Conservation (phyloP, 1,284 basidiomycete genomes). For the Pulveroboletus ridleyi region DNA sequence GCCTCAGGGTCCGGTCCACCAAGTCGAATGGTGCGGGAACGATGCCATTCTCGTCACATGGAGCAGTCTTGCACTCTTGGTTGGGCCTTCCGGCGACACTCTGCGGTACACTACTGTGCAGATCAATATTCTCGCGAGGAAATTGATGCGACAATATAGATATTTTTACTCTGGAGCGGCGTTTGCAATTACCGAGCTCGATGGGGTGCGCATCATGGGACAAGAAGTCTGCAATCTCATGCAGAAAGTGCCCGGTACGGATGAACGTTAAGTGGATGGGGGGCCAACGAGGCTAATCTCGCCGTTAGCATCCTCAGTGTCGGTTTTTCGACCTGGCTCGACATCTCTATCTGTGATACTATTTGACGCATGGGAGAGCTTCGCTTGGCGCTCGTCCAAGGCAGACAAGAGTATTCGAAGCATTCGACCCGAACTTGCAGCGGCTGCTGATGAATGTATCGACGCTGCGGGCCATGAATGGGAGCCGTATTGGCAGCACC, state of each 20-base stretch:
- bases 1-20: slow-evolving; percentile 60
- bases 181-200: slow-evolving; percentile 84
- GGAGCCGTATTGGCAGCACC: slow-evolving; percentile 90
- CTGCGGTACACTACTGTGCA: slow-evolving; percentile 64
- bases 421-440: slow-evolving; percentile 86
- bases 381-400: slow-evolving; percentile 83
- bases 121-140: not conserved
- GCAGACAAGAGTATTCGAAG: slow-evolving; percentile 93
- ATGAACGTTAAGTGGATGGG: not conserved
- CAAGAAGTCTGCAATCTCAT: slow-evolving; percentile 88
- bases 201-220: slow-evolving; percentile 87
- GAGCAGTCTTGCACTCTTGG: slow-evolving; percentile 81
- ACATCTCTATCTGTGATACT: slow-evolving; percentile 92
- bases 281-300: slow-evolving; percentile 14
- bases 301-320: slow-evolving; percentile 69
- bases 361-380: slow-evolving; percentile 93
- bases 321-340: slow-evolving; percentile 92
- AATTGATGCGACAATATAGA: slow-evolving; percentile 68
- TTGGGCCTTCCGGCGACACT: slow-evolving; percentile 92
- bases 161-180: slow-evolving; percentile 83
- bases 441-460: slow-evolving; percentile 92
- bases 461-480: slow-evolving; percentile 95
- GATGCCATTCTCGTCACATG: slow-evolving; percentile 93
- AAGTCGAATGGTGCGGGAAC: slow-evolving; percentile 96
- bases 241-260: slow-evolving; percentile 89